These are phyloP conservation scores for Arthrocladium fulminans DNA, from an alignment of 2,329 filamentous ascomycete genomes.

Conservation along the genomic window DNA sequence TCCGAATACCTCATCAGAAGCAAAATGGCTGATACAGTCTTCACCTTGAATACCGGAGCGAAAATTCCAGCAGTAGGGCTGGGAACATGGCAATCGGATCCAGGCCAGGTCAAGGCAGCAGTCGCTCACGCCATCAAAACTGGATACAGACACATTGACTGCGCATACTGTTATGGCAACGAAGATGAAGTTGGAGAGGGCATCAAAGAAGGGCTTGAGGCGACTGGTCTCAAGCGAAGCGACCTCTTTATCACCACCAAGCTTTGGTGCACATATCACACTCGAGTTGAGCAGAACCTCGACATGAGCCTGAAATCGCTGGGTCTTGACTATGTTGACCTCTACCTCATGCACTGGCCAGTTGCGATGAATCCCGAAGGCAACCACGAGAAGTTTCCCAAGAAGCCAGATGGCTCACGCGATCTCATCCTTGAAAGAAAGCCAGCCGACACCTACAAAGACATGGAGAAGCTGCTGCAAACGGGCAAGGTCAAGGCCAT, in stretches of 20 bases:
- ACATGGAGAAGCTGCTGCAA: conserved; percentile 38
- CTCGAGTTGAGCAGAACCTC: conserved; percentile 54
- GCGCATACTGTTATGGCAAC: conserved; percentile 45
- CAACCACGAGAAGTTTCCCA: conserved; percentile 39
- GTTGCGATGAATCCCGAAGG: conserved; percentile 39
- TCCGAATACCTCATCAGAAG: no score
- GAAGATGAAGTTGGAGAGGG: conserved; percentile 59
- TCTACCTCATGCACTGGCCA: conserved; percentile 63
- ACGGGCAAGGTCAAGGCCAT: conserved; percentile 42
- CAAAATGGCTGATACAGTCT: conserved; percentile 22
- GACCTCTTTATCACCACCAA: conserved; percentile 63
- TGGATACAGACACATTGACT: conserved; percentile 33
- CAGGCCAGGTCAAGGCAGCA: conserved; percentile 39
- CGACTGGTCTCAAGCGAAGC: conserved; percentile 54
- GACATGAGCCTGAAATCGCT: conserved; percentile 54
- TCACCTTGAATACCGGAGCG: conserved; percentile 42
- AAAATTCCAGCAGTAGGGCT: conserved; percentile 43
- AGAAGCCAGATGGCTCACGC: conserved; percentile 33
- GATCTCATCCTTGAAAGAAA: conserved; percentile 38
- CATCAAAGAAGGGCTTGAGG: conserved; percentile 40
- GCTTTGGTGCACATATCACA: conserved; percentile 57
- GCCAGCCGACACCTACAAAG: conserved; percentile 36
- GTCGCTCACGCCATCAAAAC: conserved; percentile 36
- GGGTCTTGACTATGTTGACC: conserved; percentile 58
- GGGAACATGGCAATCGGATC: conserved; percentile 46